These are phyloP conservation scores for Mycogone perniciosa DNA, from an alignment of 2,329 filamentous ascomycete species.

Conservation along the genomic window DNA sequence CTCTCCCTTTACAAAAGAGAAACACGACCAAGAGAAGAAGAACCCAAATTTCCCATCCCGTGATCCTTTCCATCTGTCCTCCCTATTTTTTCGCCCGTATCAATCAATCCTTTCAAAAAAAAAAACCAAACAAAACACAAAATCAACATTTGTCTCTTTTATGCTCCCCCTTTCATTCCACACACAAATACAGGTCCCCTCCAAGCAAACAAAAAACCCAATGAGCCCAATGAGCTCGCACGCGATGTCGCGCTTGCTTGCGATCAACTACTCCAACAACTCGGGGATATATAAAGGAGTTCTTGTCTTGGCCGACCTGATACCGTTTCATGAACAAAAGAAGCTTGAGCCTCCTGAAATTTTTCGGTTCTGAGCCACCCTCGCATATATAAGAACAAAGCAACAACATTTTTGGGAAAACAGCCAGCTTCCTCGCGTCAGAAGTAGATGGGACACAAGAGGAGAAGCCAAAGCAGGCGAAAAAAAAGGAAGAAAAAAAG, in stretches of 20 bases:
- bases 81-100: background rate
- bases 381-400: background rate
- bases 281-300: slow-evolving; percentile 22
- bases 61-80: background rate
- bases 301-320: slow-evolving; percentile 8
- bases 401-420: background rate
- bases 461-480: background rate
- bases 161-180: slow-evolving; percentile 2
- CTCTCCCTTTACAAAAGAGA: background rate
- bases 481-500: slow-evolving; percentile 12
- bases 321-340: slow-evolving; percentile 2
- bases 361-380: background rate
- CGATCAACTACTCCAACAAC: slow-evolving; percentile 20
- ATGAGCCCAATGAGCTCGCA: slow-evolving; percentile 2
- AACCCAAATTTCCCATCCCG: background rate
- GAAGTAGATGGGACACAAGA: background rate
- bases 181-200: background rate
- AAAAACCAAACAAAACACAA: background rate
- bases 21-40: background rate
- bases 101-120: background rate
- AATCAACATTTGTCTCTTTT: background rate
- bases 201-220: background rate
- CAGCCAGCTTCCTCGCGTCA: no score
- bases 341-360: background rate
- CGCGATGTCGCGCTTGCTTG: slow-evolving; percentile 4